Percentiles rank a stretch among this genome's conserved stretches.
Conservation (phyloP, 768 basidiomycete genomes). For the Kwoniella botswanensis region DNA sequence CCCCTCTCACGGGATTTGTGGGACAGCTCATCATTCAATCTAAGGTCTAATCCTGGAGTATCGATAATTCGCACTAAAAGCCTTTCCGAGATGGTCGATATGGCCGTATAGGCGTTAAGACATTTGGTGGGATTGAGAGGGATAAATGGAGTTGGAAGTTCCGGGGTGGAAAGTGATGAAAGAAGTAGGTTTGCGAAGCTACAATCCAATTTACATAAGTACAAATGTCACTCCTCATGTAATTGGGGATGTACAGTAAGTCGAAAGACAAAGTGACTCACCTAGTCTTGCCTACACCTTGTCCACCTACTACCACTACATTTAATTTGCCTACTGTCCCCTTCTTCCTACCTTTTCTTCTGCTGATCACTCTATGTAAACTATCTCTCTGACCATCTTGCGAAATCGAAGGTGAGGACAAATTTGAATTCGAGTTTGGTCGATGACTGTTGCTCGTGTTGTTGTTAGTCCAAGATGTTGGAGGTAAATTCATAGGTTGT, state of each 20-base stretch:
- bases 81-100: constrained; percentile 22
- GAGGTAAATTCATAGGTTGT: constrained; percentile 10
- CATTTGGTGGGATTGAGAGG: constrained; percentile 2
- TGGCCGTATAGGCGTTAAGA: constrained; percentile 3
- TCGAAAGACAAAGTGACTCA: constrained; percentile 19
- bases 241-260: no score
- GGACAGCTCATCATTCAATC: constrained; percentile 10
- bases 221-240: neutral
- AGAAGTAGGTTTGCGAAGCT: constrained; percentile 43
- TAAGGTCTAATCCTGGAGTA: constrained; percentile 47
- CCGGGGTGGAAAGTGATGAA: neutral
- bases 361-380: constrained; percentile 8
- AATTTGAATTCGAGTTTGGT: neutral
- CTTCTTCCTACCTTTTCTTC: constrained; percentile 20
- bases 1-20: constrained; percentile 39
- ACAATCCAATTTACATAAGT: neutral
- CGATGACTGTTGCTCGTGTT: neutral
- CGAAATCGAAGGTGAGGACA: neutral
- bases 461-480: constrained; percentile 1
- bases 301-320: constrained; percentile 47
- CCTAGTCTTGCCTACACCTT: constrained; percentile 50
- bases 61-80: constrained; percentile 43
- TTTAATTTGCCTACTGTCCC: constrained; percentile 37
- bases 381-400: constrained; percentile 15
- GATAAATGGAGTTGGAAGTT: constrained; percentile 3